Evolutionary conservation across 1,284 basidiomycete species (phyloP).

Genomic region (Papiliotrema laurentii): DNA sequence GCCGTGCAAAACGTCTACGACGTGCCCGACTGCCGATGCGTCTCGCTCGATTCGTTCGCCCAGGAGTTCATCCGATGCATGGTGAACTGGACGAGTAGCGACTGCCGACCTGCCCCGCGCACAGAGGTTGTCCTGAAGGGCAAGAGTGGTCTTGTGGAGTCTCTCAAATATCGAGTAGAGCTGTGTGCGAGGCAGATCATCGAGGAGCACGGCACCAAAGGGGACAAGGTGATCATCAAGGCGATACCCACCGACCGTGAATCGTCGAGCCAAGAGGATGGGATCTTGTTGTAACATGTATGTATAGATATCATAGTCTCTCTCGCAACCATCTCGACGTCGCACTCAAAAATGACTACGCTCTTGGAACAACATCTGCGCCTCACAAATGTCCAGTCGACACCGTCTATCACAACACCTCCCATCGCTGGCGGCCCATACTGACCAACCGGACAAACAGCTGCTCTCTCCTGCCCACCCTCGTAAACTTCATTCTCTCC

Average conservation of each 20-base stretch:
- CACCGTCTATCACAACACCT: no score
- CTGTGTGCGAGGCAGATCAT: background rate
- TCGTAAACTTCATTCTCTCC: constrained; percentile 40
- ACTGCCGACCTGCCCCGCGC: background rate
- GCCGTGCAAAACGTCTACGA: background rate
- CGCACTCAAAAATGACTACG: no score
- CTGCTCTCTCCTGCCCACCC: constrained; percentile 47
- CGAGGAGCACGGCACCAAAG: background rate
- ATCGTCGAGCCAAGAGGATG: no score
- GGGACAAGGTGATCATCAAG: no score
- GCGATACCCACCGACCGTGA: no score
- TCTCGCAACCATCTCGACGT: no score
- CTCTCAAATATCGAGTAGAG: background rate
- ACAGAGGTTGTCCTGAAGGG: background rate
- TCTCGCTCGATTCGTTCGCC: background rate
- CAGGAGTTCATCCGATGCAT: background rate
- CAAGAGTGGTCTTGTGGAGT: background rate
- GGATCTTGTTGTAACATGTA: no score
- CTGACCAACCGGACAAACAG: constrained; percentile 48
- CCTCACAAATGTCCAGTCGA: no score
- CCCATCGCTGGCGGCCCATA: constrained; percentile 49
- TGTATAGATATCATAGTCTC: no score
- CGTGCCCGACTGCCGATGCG: background rate
- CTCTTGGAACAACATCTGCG: no score
- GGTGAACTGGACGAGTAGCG: background rate